Evolutionary conservation across 176 grass and related monocot species (phyloP).

Genomic region (Leersia perrieri): DNA sequence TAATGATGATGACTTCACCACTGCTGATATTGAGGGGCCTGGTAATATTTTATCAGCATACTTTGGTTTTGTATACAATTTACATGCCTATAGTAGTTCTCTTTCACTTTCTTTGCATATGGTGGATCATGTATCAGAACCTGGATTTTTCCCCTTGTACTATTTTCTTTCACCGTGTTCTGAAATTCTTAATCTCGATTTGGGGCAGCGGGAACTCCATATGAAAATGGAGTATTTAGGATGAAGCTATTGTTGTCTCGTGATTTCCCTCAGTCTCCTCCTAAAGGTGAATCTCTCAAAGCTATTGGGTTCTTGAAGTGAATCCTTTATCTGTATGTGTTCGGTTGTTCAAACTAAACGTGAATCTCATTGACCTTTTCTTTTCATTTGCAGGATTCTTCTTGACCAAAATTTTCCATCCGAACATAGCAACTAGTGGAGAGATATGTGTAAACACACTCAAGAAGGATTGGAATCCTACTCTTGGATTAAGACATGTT

Average conservation of each 20-base stretch:
- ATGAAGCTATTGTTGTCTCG: slow-evolving; percentile 85
- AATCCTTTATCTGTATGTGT: background rate
- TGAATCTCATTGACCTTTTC: slow-evolving; percentile 16
- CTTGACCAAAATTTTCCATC: slow-evolving; percentile 96
- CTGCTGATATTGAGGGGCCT: slow-evolving; percentile 91
- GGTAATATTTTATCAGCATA: slow-evolving; percentile 34
- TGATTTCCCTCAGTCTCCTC: slow-evolving; percentile 87
- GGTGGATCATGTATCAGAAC: background rate
- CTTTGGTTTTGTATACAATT: background rate
- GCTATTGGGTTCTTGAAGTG: background rate
- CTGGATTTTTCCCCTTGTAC: background rate
- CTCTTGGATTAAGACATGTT: slow-evolving; percentile 86
- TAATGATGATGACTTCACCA: slow-evolving; percentile 94
- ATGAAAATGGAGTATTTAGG: slow-evolving; percentile 92
- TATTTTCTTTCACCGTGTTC: background rate
- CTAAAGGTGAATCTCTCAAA: slow-evolving; percentile 57
- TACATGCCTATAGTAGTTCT: background rate
- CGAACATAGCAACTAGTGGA: slow-evolving; percentile 85
- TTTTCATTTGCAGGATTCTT: slow-evolving; percentile 66
- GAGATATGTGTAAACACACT: slow-evolving; percentile 97
- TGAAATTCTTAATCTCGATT: background rate
- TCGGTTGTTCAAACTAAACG: too few species aligned
- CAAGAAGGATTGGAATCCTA: slow-evolving; percentile 91
- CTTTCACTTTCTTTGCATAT: background rate
- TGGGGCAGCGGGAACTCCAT: slow-evolving; percentile 81